Conservation (phyloP, 257 asterid species). For the Orobanche coerulescens region DNA sequence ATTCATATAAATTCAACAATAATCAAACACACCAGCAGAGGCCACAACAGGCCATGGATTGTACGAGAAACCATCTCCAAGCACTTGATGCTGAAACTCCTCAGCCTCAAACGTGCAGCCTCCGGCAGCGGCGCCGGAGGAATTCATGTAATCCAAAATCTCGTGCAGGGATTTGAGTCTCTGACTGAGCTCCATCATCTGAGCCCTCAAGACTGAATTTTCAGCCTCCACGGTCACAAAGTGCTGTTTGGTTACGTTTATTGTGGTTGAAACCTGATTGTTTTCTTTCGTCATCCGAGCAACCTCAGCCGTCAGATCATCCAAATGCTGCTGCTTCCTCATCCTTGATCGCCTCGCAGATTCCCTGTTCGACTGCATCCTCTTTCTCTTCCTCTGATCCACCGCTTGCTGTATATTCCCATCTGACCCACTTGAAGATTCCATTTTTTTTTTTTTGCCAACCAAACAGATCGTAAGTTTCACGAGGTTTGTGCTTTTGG, state of each 20-base stretch:
- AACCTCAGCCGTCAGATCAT: slow-evolving; percentile 37
- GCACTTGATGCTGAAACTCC: slow-evolving; percentile 19
- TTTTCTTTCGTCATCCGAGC: slow-evolving; percentile 41
- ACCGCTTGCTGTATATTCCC: slow-evolving; percentile 24
- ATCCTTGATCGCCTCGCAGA: slow-evolving; percentile 74
- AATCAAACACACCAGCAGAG: slow-evolving; percentile 47
- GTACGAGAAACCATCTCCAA: slow-evolving; percentile 28
- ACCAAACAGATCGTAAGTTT: background rate
- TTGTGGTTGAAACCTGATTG: slow-evolving; percentile 24
- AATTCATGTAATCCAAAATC: slow-evolving; percentile 33
- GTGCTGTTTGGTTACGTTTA: slow-evolving; percentile 31
- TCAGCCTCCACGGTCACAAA: slow-evolving; percentile 42
- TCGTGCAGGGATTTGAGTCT: slow-evolving; percentile 54
- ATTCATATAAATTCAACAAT: slow-evolving; percentile 27
- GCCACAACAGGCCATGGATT: slow-evolving; percentile 60
- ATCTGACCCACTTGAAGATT: slow-evolving; percentile 47
- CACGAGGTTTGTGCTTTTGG: background rate
- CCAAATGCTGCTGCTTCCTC: slow-evolving; percentile 60
- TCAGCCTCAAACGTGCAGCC: slow-evolving; percentile 6
- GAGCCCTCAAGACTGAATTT: slow-evolving; percentile 63
- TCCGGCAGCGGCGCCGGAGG: slow-evolving; percentile 11
- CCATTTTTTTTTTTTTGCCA: slow-evolving; percentile 29
- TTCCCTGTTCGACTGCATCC: slow-evolving; percentile 72
- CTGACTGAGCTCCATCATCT: slow-evolving; percentile 49
- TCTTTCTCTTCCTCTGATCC: slow-evolving; percentile 52